Evolutionary conservation across 345 rosid genomes (phyloP).

Genomic region (Isatis tinctoria): DNA sequence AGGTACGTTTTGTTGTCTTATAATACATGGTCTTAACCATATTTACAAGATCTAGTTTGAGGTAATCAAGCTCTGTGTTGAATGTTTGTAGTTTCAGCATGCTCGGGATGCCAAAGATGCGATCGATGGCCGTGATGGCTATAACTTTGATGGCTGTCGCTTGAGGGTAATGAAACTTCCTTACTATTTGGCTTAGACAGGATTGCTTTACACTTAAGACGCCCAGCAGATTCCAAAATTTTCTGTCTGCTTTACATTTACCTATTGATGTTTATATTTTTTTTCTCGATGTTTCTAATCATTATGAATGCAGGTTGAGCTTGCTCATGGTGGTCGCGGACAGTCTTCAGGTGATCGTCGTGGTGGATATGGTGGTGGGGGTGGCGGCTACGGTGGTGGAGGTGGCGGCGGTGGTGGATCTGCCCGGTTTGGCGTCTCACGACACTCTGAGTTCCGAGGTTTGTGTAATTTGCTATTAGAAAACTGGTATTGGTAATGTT

Average conservation of each 20-base stretch:
- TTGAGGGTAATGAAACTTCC: slow-evolving; percentile 45
- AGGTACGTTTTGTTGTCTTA: slow-evolving; percentile 44
- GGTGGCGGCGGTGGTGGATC: slow-evolving; percentile 42
- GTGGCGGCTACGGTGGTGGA: slow-evolving; percentile 24
- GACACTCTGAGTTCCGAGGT: slow-evolving; percentile 97
- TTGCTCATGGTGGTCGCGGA: slow-evolving; percentile 98
- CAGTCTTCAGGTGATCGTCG: slow-evolving; percentile 72
- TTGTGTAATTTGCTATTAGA: slow-evolving; percentile 5
- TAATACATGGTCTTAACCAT: neutral
- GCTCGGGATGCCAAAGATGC: slow-evolving; percentile 75
- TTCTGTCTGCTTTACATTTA: neutral
- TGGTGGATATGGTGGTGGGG: slow-evolving; percentile 44
- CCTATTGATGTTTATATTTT: neutral
- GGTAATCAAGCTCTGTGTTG: slow-evolving; percentile 17
- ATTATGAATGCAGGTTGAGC: slow-evolving; percentile 69
- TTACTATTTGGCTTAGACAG: neutral
- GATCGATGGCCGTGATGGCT: slow-evolving; percentile 81
- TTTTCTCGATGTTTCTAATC: slow-evolving; percentile 1
- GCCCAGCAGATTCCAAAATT: neutral
- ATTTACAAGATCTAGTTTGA: neutral
- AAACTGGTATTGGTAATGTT: neutral
- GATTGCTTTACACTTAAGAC: neutral
- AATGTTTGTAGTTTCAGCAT: slow-evolving; percentile 48
- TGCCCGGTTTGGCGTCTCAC: slow-evolving; percentile 59
- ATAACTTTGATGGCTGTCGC: slow-evolving; percentile 72